A percentile compares a stretch with the other conserved stretches of the same genome.
These are phyloP conservation scores for Flammula alnicola DNA, from an alignment of 1,284 basidiomycete genomes.

Conservation along the genomic window DNA sequence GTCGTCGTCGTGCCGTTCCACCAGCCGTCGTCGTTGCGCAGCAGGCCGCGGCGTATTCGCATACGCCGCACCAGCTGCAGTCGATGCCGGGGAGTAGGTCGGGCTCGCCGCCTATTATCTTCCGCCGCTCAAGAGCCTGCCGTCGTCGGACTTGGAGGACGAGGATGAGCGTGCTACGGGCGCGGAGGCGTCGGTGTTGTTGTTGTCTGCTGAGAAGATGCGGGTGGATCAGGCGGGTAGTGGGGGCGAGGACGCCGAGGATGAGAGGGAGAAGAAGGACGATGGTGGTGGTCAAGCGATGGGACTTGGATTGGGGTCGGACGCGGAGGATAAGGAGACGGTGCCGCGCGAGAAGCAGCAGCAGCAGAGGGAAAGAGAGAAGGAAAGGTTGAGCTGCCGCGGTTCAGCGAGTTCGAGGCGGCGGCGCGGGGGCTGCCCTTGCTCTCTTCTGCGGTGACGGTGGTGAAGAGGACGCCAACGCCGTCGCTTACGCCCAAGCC, in stretches of 20 bases:
- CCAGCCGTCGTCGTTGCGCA: no score
- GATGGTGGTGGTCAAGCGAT: conserved; percentile 4
- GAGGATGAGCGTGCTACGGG: conserved; percentile 19
- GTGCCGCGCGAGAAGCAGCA: not conserved
- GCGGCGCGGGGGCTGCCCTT: conserved; percentile 38
- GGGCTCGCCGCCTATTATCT: conserved; percentile 69
- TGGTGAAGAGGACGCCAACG: conserved; percentile 1
- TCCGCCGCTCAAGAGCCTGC: conserved; percentile 60
- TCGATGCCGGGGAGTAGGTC: conserved; percentile 61
- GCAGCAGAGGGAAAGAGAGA: conserved; percentile 7
- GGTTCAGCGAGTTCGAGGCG: conserved; percentile 66
- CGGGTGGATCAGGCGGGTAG: conserved; percentile 24
- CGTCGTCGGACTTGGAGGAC: conserved; percentile 17
- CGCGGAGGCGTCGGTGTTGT: conserved; percentile 12
- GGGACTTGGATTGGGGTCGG: conserved; percentile 22
- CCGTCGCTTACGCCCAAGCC: conserved; percentile 8
- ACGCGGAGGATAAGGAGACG: conserved; percentile 13
- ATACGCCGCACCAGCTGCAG: no score
- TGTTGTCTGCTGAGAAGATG: conserved; percentile 18
- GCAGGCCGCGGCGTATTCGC: no score
- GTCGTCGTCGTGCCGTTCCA: no score
- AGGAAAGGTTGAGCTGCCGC: conserved; percentile 52
- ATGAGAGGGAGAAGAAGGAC: conserved; percentile 15
- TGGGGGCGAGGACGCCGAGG: conserved; percentile 25
- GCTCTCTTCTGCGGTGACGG: conserved; percentile 12